Base-by-base conservation (phyloP, 1,284 basidiomycete genomes). In the Fomitopsis pinicola region DNA sequence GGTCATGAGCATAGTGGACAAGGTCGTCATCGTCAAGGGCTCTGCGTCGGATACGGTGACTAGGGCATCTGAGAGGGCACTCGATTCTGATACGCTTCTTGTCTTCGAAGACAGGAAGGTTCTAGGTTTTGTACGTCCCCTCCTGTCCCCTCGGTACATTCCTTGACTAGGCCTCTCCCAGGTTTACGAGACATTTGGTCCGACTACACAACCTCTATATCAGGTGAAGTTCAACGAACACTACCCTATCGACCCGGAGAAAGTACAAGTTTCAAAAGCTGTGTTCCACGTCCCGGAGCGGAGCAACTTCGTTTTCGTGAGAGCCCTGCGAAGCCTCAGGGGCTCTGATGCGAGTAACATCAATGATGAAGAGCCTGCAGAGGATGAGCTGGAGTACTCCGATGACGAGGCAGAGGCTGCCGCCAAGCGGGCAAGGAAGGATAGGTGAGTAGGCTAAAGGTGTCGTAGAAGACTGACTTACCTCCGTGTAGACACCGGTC, bases 311-410 rank as follows among this genome's bases (percentile, higher is more conserved):
- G 88, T 95, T 42, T 91, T 91, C 69, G 80, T 94, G 10, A 78
- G 80, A 50, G 82, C 86, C 56, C 81, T 96, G 42, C 81, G 80
- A 62, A 78, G 75, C 30, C 64, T 83, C 53, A 94, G 88, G 70
- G 94, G 94, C 42, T 94, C 91, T 68, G 94, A 96, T 67, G 94
- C 94, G n/a, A 94, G 92, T 71, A 96, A 96, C 72, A 81, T 94
- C 7, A 86, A 93, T 67, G 94, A 96, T 68, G 94, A 96, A 74
- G 94, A 96, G 70, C 89, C 91, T 1, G 89, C 79, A 2, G 93
- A 91, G 14, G 85, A 93, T 59, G 94, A 96, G 69, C 69, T 93
- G 19, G 94, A 96, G 68, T 97, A 94, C 71, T 94, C 91, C 5
- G 94, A 97, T 63, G 94, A 97, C 67, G 94, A 97, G 71, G 83